Base-by-base conservation (phyloP, 257 asterid genomes). In the Solanum gandarillasii region DNA sequence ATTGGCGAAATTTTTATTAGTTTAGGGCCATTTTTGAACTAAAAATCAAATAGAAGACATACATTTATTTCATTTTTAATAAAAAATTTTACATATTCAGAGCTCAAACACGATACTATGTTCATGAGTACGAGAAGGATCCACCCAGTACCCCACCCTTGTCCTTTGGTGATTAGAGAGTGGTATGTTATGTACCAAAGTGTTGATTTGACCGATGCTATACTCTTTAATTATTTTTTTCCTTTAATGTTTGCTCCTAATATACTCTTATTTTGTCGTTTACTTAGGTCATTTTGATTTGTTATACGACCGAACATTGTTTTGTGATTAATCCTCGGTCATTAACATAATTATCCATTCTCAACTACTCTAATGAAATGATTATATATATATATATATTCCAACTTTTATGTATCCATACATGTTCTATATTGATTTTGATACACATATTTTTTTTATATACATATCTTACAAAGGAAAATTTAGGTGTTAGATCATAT, bases 151-250 rank as follows among this genome's bases (percentile, higher is more conserved):
- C 39, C 27, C 21, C 65, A 79, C 12, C 21, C 55, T 79, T 79
- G 85, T 48, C 27, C 68, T 20, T 27, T 14, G 35, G 60, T 39
- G 84, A 25, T 78, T 41, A n/a, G 83, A 38, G 60, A 25, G 23
- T 38, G 2, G 13, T 23, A 25, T 38, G 31, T 38, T 14, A 39
- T n/a, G 13, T n/a, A 25, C n/a, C 62, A n/a, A 25, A 39, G 83
- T 74, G 25, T 79, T 79, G 84, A 79, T 79, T 79, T 81, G 85
- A 48, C 85, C 21, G 35, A 46, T 81, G 85, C 5, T 29, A 46
- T 18, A 16, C 39, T 46, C 18, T 52, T 52, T 41, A 41, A 52
- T 16, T 76, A 0, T 76, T 36, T 43, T 25, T 25, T 48, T 16
- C 27, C 16, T 27, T 81, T 81, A 41, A 25, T 39, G 84, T 8